Evolutionary conservation across 108 stramenopile species (phyloP).

Genomic region (Skeletonema costatum): DNA sequence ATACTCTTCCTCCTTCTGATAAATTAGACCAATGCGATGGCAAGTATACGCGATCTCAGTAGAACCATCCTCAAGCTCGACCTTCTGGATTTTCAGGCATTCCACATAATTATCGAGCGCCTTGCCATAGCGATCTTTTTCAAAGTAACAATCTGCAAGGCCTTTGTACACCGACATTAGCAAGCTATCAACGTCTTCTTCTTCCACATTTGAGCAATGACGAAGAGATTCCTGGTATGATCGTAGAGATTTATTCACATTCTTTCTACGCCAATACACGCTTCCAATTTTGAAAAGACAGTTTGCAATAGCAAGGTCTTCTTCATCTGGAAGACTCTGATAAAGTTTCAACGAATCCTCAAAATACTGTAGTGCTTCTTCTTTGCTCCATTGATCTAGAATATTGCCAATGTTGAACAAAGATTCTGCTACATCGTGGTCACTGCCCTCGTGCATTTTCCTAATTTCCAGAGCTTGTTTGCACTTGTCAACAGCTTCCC

Average conservation of each 20-base stretch:
- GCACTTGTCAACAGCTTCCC: conserved; percentile 45
- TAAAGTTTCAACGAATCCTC: conserved; percentile 32
- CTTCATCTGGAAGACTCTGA: conserved; percentile 20
- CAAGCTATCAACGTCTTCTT: conserved; percentile 34
- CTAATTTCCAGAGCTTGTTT: conserved; percentile 42
- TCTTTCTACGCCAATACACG: conserved; percentile 22
- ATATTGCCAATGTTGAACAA: conserved; percentile 68
- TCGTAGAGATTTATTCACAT: conserved; percentile 26
- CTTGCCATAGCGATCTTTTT: conserved; percentile 29
- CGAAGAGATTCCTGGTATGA: conserved; percentile 34
- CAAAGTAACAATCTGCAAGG: conserved; percentile 37
- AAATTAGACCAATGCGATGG: conserved; percentile 43
- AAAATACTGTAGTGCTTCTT: conserved; percentile 32
- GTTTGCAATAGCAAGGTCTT: conserved; percentile 29
- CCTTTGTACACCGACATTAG: conserved; percentile 36
- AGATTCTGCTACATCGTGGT: conserved; percentile 67
- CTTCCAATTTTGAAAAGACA: conserved; percentile 27
- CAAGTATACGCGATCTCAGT: conserved; percentile 37
- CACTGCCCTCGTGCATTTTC: conserved; percentile 49
- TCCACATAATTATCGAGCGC: conserved; percentile 41
- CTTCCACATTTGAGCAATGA: conserved; percentile 31
- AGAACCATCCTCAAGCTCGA: conserved; percentile 25
- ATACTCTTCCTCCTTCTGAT: conserved; percentile 22
- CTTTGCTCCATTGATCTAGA: conserved; percentile 45
- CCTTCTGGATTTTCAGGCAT: conserved; percentile 37